Percentiles rank a stretch among this genome's conserved stretches.
phyloP scores from a whole-genome alignment of 495 filamentous ascomycete species.

The Podospora anserina region DNA sequence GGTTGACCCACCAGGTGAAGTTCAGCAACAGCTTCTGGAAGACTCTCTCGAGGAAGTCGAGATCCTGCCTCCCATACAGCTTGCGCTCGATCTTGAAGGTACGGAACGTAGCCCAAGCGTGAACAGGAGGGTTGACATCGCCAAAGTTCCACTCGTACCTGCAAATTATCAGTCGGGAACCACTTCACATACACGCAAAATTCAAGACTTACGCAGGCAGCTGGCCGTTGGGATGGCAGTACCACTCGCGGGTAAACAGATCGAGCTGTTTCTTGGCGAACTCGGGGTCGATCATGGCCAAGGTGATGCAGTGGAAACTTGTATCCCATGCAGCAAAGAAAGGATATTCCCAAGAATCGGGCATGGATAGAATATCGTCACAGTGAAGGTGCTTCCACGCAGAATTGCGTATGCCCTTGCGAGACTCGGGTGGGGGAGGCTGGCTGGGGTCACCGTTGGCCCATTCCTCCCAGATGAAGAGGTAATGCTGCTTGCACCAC shows the following conservation, averaged over 20 bases:
- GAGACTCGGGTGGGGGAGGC: slow-evolving; percentile 75
- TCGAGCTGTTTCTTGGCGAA: slow-evolving; percentile 98
- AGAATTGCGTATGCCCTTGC: slow-evolving; percentile 78
- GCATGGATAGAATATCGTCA: slow-evolving; percentile 95
- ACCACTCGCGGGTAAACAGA: slow-evolving; percentile 94
- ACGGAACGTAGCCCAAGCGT: slow-evolving; percentile 92
- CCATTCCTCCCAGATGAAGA: slow-evolving; percentile 97
- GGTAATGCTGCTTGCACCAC: slow-evolving; percentile 96
- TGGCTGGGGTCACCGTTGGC: slow-evolving; percentile 70
- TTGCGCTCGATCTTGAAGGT: slow-evolving; percentile 98
- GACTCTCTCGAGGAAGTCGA: slow-evolving; percentile 92
- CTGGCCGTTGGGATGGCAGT: slow-evolving; percentile 98
- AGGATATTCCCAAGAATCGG: slow-evolving; percentile 97
- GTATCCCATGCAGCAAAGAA: slow-evolving; percentile 99
- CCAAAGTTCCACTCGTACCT: slow-evolving; percentile 96
- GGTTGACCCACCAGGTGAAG: slow-evolving; percentile 99
- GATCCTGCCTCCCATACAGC: slow-evolving; percentile 88
- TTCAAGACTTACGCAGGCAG: slow-evolving; percentile 51
- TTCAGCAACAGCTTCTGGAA: slow-evolving; percentile 95
- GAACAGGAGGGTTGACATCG: slow-evolving; percentile 94
- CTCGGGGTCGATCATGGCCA: slow-evolving; percentile 96
- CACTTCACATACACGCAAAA: neutral
- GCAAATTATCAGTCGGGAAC: neutral
- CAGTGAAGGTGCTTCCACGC: slow-evolving; percentile 92
- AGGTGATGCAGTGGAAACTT: slow-evolving; percentile 90